These are phyloP conservation scores for Phoma herbarum DNA, from an alignment of 2,329 filamentous ascomycete species.

Conservation along the genomic window DNA sequence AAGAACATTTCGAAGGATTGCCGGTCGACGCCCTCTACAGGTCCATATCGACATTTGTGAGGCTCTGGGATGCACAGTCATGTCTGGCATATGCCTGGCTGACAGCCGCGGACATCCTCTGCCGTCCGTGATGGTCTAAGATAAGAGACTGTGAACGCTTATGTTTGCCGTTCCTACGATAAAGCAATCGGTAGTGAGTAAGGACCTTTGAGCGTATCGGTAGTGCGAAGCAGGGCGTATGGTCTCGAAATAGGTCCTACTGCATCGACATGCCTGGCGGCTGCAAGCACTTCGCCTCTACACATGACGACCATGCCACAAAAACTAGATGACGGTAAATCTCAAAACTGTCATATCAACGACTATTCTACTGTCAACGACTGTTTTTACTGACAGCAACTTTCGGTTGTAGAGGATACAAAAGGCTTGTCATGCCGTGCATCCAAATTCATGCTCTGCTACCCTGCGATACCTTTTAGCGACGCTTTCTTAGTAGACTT, in stretches of 20 bases:
- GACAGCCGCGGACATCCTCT: background rate
- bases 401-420: background rate
- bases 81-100: background rate
- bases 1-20: background rate
- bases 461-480: background rate
- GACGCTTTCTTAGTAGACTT: background rate
- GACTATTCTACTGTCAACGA: background rate
- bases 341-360: background rate
- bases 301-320: background rate
- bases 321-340: background rate
- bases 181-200: background rate
- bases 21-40: background rate
- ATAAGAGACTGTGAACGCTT: background rate
- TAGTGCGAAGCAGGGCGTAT: too few species aligned
- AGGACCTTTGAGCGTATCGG: background rate
- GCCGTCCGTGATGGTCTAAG: background rate
- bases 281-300: slow-evolving; percentile 15
- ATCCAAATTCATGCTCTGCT: background rate
- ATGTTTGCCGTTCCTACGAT: background rate
- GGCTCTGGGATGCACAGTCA: background rate
- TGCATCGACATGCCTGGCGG: background rate
- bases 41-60: background rate
- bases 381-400: background rate
- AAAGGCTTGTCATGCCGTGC: background rate
- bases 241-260: slow-evolving; percentile 12